Evolutionary conservation across 2,329 filamentous ascomycete genomes (phyloP).

Genomic region (Penicillium sp.): DNA sequence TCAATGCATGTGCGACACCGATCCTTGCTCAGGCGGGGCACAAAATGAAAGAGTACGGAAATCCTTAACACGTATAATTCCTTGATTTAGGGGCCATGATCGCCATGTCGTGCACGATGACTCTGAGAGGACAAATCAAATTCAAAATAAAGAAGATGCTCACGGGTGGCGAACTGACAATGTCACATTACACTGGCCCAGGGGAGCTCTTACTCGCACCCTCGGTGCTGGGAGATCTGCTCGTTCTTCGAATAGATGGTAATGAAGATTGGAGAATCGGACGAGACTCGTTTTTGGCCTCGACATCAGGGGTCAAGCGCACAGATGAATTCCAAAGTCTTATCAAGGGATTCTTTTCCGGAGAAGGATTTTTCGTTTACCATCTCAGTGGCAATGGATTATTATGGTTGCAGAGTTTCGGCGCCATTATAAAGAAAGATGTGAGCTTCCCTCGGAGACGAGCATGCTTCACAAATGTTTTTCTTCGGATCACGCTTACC

Average conservation of each 20-base stretch:
- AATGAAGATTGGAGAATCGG: conserved; percentile 70
- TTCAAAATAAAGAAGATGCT: conserved; percentile 92
- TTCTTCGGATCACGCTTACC: no score
- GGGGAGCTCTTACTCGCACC: conserved; percentile 86
- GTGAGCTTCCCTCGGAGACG: no score
- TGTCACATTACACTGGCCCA: conserved; percentile 78
- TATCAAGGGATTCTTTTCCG: conserved; percentile 86
- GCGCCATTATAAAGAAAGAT: conserved; percentile 93
- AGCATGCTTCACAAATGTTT: no score
- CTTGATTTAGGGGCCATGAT: conserved; percentile 92
- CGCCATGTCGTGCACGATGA: conserved; percentile 85
- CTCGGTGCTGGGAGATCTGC: conserved; percentile 74
- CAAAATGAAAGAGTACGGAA: no score
- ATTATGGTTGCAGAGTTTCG: conserved; percentile 86
- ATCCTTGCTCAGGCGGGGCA: no score
- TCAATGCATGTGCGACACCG: no score
- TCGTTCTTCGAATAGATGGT: conserved; percentile 67
- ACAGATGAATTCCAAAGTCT: conserved; percentile 82
- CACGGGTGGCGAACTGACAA: conserved; percentile 69
- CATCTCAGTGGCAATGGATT: conserved; percentile 75
- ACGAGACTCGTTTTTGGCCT: conserved; percentile 77
- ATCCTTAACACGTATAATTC: no score
- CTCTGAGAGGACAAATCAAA: conserved; percentile 73
- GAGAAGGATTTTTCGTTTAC: conserved; percentile 87
- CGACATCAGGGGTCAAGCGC: conserved; percentile 79